phyloP scores from a whole-genome alignment of 2,329 filamentous ascomycete genomes.

The Cadophora sp. region DNA sequence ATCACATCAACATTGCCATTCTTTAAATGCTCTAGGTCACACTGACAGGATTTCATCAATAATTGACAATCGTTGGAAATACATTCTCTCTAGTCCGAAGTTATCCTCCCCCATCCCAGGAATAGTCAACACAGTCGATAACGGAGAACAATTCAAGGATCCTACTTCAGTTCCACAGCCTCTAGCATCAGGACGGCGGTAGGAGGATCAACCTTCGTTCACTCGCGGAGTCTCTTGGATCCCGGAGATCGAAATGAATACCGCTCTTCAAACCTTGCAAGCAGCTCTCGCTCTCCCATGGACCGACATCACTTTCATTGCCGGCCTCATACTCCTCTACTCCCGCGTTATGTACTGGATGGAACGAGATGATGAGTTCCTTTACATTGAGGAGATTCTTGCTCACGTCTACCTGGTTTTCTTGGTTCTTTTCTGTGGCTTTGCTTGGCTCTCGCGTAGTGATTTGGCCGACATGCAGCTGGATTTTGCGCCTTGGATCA shows the following conservation, averaged over 20 bases:
- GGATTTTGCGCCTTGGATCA: constrained; percentile 2
- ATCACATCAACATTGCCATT: background rate
- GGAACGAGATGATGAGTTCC: background rate
- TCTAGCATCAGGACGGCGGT: background rate
- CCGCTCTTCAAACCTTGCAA: too few relatives aligned
- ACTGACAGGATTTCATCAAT: too few relatives aligned
- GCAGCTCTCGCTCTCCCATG: background rate
- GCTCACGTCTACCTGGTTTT: background rate
- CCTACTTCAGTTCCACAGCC: background rate
- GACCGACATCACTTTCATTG: background rate
- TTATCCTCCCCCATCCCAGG: too few relatives aligned
- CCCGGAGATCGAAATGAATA: background rate
- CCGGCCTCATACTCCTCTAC: background rate
- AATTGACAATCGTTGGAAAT: too few relatives aligned
- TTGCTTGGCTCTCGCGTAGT: background rate
- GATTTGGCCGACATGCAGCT: background rate
- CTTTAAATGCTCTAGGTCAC: background rate
- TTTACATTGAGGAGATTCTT: background rate
- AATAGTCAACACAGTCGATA: too few relatives aligned
- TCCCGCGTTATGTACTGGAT: background rate
- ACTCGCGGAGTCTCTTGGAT: background rate
- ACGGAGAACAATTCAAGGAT: too few relatives aligned
- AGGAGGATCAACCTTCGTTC: too few relatives aligned
- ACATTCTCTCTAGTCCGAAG: background rate
- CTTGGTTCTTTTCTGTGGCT: background rate